Evolutionary conservation across 768 basidiomycete genomes (phyloP), one percentile per base, ranked within the genome.

Genomic region (Pholiota conissans): DNA sequence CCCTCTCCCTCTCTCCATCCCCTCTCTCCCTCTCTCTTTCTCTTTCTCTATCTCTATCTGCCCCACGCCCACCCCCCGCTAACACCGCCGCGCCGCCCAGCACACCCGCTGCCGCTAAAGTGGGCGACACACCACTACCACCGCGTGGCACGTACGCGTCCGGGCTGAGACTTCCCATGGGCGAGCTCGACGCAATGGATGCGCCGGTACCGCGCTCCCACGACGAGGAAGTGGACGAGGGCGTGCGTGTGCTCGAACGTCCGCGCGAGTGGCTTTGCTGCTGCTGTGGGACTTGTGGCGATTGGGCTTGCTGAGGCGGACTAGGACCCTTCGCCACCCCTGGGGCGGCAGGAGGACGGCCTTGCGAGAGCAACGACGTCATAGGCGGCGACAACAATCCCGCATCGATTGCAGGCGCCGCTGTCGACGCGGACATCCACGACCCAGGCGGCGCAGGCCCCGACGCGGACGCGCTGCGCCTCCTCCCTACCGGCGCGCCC

Each of bases 11-110:
- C 48, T 70, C 74, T 22, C 63, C n/a, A n/a, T n/a, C n/a, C n/a
- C n/a, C n/a, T n/a, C n/a, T n/a, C n/a, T n/a, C n/a, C n/a, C n/a
- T n/a, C n/a, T 61, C 49, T 71, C 72, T 35, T 63, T 51, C 49
- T 64, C 64, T 22, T 75, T n/a, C 65, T 40, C 65, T 49, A 46
- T 64, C 64, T 20, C 75, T 65, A 40, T 68, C 67, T 16, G 73
- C 5, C 0, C 20, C 64, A 10, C 76, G 67, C 32, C 76, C 76
- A 26, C 72, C 65, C 28, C 63, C 63, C 49, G 62, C 65, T 63
- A 69, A 61, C 68, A 73, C 55, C 63, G 69, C 47, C 30, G 63
- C 51, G 49, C 69, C 28, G 57, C 73, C 63, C 8, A 66, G 30
- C 68, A 64, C 66, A 16, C 58, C 55, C 14, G 63, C 56, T 5